Base-by-base conservation (phyloP, 2,329 filamentous ascomycete genomes). In the Basipetospora chlamydospora region DNA sequence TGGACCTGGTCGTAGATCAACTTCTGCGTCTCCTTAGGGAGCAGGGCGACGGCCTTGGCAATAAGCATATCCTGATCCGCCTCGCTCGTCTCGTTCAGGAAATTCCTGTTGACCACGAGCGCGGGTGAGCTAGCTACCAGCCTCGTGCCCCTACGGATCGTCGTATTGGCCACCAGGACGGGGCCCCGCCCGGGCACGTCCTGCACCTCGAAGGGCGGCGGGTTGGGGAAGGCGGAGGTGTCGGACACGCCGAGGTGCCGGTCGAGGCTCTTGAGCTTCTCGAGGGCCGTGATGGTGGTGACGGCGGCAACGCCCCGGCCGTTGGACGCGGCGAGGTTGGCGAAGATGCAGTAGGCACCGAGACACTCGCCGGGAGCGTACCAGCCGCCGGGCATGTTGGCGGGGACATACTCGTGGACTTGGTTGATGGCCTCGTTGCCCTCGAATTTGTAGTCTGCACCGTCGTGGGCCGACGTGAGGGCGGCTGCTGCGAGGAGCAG, bases 111-210 rank as follows among this genome's bases (percentile, higher is more conserved):
- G n/a, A 39, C 31, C 3, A 39, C 8, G 7, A 39, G 21, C 6
- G 17, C 26, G 8, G 38, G 38, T 26, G 25, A 15, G 16, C 26
- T 35, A 12, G 33, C 20, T 20, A 39, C 17, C 16, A 39, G 13
- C 28, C 23, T 26, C 8, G 38, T 39, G 10, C 47, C 49, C 1
- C 46, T 39, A 13, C 40, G 32, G 13, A 52, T 38, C 9, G 39
- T 42, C 31, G 38, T 47, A 13, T 46, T 49, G 8, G 48, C 49
- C 17, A 52, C 40, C 28, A 51, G 39, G 12, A 49, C 46, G 22
- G 44, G 37, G 5, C 47, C 46, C 13, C 46, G 46, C 5, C 47
- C 49, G 1, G 44, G 44, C 0, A 51, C 42, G 18, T 48, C 41
- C 6, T 35, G 37, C 31, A 48, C 40, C 39, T 46, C 40, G 29